Evolutionary conservation across 192 early-diverging fungal genomes (phyloP), one percentile per base, ranked within the genome.

Genomic region (Coemansia sp.): DNA sequence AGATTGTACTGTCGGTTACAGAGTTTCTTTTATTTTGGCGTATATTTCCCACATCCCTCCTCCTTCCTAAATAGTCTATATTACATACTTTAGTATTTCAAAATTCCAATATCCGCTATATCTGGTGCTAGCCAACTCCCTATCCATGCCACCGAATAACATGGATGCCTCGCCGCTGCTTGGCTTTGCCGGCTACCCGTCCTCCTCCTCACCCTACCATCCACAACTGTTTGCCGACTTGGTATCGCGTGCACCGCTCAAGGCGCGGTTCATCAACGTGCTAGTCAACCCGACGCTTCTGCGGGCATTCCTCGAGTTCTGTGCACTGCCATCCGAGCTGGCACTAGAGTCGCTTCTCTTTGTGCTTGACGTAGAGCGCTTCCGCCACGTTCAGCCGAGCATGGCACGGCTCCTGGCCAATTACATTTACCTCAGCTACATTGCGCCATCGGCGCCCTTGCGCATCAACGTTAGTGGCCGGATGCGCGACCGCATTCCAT

Each of bases 291-390:
- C 78, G 1, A n/a, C 20, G 26, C 51, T 75, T 1, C 63, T 81
- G 48, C 75, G 67, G 43, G 64, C 62, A 16, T 85, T 85, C 38
- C 52, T 85, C 55, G 75, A 74, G 65, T 81, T 77, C 43, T 85
- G 83, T 51, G 78, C 78, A 0, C 48, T 81, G 67, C 78, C 78
- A 6, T 76, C 78, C 46, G 92, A 96, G 74, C 91, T 89, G 75
- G 86, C 89, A 2, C 85, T 94, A 46, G 93, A 96, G 73, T 87
- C 91, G 36, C 66, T 93, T 18, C 72, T 94, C 55, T 95, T 96
- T 78, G 93, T 91, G 75, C 63, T 96, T 52, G 93, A 94, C 58
- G 90, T 94, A 10, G 94, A 96, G 73, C 75, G 92, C 2, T 92
- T 93, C 70, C 80, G 88, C 34, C 72, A 73, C 26, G 78, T 71